phyloP scores from a whole-genome alignment of 2,329 filamentous ascomycete genomes.

The Stemphylium beticola region DNA sequence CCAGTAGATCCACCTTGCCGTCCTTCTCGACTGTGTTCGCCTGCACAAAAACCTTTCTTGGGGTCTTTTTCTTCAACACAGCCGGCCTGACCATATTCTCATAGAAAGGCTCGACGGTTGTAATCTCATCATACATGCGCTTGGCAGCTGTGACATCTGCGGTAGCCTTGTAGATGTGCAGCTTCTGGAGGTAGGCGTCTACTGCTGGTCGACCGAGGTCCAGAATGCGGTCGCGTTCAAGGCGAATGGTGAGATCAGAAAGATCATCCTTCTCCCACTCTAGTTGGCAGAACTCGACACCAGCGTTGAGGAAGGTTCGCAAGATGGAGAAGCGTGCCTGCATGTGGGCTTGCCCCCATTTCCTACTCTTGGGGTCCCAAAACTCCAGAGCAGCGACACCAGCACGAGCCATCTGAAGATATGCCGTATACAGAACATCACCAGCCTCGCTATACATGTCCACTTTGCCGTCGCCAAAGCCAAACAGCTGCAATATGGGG shows the following conservation, averaged over 20 bases:
- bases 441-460: constrained; percentile 80
- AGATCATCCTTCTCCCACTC: constrained; percentile 76
- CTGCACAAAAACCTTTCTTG: constrained; percentile 91
- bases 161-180: constrained; percentile 91
- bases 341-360: constrained; percentile 89
- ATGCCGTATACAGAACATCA: constrained; percentile 85
- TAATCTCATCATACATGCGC: constrained; percentile 83
- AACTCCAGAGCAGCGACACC: constrained; percentile 87
- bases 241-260: constrained; percentile 78
- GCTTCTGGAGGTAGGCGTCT: constrained; percentile 83
- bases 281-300: constrained; percentile 84
- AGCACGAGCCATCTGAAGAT: constrained; percentile 93
- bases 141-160: constrained; percentile 81
- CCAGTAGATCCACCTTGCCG: constrained; percentile 68
- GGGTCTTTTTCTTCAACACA: constrained; percentile 78
- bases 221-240: constrained; percentile 87
- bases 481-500: constrained; percentile 86
- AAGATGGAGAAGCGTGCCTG: constrained; percentile 91
- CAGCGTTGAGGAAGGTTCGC: constrained; percentile 81
- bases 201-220: constrained; percentile 83
- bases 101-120: constrained; percentile 84
- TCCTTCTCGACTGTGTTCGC: constrained; percentile 76
- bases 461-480: constrained; percentile 77
- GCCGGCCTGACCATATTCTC: constrained; percentile 78
- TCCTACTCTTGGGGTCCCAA: constrained; percentile 89